Base-by-base conservation (phyloP, 2,329 filamentous ascomycete species). In the Sarocladiaceae sp. region DNA sequence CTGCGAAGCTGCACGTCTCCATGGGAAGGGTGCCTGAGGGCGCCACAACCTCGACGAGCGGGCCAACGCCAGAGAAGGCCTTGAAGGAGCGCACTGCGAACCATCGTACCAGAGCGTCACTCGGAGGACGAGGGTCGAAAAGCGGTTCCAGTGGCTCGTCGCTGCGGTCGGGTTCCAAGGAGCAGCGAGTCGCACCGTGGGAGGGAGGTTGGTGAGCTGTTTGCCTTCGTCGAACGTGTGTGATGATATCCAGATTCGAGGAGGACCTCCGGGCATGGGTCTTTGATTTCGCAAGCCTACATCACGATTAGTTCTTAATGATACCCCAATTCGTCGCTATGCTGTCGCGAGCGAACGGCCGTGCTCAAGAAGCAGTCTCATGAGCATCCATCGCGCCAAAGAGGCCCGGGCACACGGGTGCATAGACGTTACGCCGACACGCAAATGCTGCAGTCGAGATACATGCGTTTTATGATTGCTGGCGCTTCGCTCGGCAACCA, bases 1-100 rank as follows among this genome's bases (percentile, higher is more conserved):
- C 69, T 68, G 63, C 58, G 19, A 75, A 73, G 51, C 58, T 75
- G 48, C 67, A 73, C 43, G 52, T 69, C 2, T 69, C 72, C 1
- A 61, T 68, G 20, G 66, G 65, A 4, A 65, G 63, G 15, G 61
- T 76, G 23, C 72, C 72, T 7, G 54, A 58, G 6, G 61, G 67
- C 18, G 69, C 67, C 11, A 72, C 72, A 41, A 72, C 65, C 34
- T 71, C 70, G 15, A 66, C 64, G 19, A 60, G 63, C 13, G 68
- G 71, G 2, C 64, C 66, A n/a, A 63, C 64, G 15, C 67, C 72
- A 3, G 73, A 76, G 54, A 65, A 72, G 44, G 56, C 66, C 12
- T 53, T 63, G 11, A 58, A 55, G 46, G 64, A 41, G 19, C 37
- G 37, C 7, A 24, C 37, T 29, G 37, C 37, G 15, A 29, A 9